Conservation (phyloP, 2,329 filamentous ascomycete genomes). For the Catunica adiposa region DNA sequence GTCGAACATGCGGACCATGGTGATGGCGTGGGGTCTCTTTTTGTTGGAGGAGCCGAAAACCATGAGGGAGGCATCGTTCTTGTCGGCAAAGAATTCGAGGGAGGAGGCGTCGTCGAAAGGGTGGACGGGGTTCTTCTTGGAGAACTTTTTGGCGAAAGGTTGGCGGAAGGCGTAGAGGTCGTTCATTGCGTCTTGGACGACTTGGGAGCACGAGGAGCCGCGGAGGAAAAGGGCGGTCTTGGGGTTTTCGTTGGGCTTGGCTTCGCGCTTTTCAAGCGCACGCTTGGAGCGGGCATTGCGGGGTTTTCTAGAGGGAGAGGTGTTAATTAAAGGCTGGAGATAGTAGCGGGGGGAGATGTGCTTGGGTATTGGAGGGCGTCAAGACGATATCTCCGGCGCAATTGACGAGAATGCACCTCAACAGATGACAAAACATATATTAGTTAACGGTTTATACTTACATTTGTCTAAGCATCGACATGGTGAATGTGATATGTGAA, state of each 20-base stretch:
- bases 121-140: slow-evolving; percentile 91
- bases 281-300: slow-evolving; percentile 78
- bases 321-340: not conserved
- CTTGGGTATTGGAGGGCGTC: too few species aligned
- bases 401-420: too few species aligned
- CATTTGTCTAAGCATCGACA: slow-evolving; percentile 15
- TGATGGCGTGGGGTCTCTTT: slow-evolving; percentile 87
- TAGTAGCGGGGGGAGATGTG: not conserved
- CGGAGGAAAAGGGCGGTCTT: slow-evolving; percentile 82
- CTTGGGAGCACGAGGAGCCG: slow-evolving; percentile 68
- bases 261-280: slow-evolving; percentile 80
- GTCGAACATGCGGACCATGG: slow-evolving; percentile 65
- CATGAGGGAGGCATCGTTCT: slow-evolving; percentile 81
- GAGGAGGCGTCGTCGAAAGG: slow-evolving; percentile 82
- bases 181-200: slow-evolving; percentile 66
- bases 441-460: not conserved
- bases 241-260: slow-evolving; percentile 75
- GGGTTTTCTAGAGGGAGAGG: slow-evolving; percentile 33
- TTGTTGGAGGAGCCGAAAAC: slow-evolving; percentile 76
- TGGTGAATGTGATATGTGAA: slow-evolving; percentile 1
- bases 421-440: too few species aligned
- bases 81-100: slow-evolving; percentile 88
- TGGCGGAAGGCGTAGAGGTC: slow-evolving; percentile 75
- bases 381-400: too few species aligned
- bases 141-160: slow-evolving; percentile 76